A percentile compares a stretch with the other conserved stretches of the same genome.
These are phyloP conservation scores for Oehlia diaphana DNA, from an alignment of 192 early-diverging fungal genomes.

Conservation along the genomic window DNA sequence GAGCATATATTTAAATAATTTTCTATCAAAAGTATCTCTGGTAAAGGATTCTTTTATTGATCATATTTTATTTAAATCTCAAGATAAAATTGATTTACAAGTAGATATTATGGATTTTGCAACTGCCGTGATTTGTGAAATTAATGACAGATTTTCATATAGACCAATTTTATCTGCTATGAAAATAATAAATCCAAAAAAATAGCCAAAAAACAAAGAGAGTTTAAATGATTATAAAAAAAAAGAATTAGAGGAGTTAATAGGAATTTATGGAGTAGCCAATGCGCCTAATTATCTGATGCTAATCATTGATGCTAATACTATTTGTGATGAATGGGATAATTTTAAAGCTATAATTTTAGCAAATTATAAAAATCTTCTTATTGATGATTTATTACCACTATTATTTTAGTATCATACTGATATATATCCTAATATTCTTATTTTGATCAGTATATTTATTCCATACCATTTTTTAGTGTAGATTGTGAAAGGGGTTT, in stretches of 20 bases:
- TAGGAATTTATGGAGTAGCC: neutral
- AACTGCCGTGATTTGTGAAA: neutral
- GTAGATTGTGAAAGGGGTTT: slow-evolving; percentile 11
- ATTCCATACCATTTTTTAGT: slow-evolving; percentile 3
- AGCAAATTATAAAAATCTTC: neutral
- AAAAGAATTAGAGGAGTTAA: neutral
- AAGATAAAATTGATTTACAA: neutral
- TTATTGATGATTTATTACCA: neutral
- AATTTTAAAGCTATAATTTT: neutral
- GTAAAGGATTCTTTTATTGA: neutral
- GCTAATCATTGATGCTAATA: neutral
- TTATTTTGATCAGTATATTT: neutral
- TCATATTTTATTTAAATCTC: neutral
- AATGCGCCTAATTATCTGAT: neutral
- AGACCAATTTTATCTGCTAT: neutral
- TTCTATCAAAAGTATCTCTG: neutral
- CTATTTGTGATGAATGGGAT: neutral
- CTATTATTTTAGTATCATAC: neutral
- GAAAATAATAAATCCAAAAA: neutral
- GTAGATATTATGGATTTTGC: neutral
- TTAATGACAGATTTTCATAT: slow-evolving; percentile 4
- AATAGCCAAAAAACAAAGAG: neutral
- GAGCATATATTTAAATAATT: neutral
- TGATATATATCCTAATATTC: neutral
- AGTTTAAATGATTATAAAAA: neutral